Base-by-base conservation (phyloP, 2,329 filamentous ascomycete genomes). In the Botryotinia calthae region DNA sequence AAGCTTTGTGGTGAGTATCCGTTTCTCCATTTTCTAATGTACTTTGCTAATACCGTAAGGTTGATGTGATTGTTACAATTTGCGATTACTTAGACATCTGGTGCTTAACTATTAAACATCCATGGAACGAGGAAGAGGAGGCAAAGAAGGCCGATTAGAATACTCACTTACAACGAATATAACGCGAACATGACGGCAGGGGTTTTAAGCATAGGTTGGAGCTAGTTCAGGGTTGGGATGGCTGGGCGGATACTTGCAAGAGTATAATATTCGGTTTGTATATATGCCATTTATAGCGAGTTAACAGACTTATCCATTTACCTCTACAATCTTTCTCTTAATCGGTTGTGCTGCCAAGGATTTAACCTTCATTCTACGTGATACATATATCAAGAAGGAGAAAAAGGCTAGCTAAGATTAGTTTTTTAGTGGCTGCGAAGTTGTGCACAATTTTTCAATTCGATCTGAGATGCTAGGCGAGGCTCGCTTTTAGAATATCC, bases 71-170 rank as follows among this genome's bases (percentile, higher is more conserved):
- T 77, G 94, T 96, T 74, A 97, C 94, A 44, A 98, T 99, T 78
- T 99, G 96, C 84, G 96, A 99, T 82, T 97, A 97, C 82, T 87
- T 98, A 74, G 96, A 99, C 81, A 99, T 99, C 77, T 98, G 94
- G 94, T 99, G 96, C 81, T 85, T 99, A 81, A 97, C 93, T 1
- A 99, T 99, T 84, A 99, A 99, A 87, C 91, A 98, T 78, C 89
- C 88, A 34, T 86, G 87, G 76, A 84, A 79, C 71, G 77, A 82
- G 69, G 82, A 84, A 73, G 80, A 81, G 8, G 77, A 81, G 44
- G 74, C 76, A 40, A 80, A 80, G 73, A 80, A 80, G 73, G 72
- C 64, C 28, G 74, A 79, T 63, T 73, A 73, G 40, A 69, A 61
- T 40, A 28, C 16, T 18, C 31, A 31, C 62, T 56, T 28, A 31